Evolutionary conservation across 805 yeast species (phyloP), one percentile per base, ranked within the genome.

Genomic region (Yarrowia divulgata): DNA sequence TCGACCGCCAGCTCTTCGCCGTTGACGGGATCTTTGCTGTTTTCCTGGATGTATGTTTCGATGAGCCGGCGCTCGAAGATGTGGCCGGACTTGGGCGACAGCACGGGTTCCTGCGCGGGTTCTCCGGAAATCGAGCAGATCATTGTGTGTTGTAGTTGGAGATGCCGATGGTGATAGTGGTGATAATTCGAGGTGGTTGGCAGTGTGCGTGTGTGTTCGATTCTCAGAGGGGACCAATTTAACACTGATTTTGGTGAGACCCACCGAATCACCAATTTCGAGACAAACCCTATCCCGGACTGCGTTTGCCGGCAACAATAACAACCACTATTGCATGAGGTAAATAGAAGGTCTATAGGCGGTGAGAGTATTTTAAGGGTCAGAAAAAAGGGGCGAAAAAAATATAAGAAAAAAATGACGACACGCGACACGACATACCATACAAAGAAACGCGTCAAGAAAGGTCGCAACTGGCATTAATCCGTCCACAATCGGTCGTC

Each of bases 21-120:
- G 16, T 85, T 83, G 23, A 93, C 80, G 1, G 98, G 98, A 76
- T 93, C 98, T 50, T 81, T 85, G 1, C 89, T 89, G 67, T 87
- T 81, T 58, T 90, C 85, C 8, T 84, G 75, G 12, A 93, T 81
- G 74, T 90, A 92, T 32, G 85, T 82, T 68, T 81, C 85, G 13
- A 93, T 80, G 58, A 90, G 80, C 14, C 81, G 74, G 71, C 81
- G 82, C 72, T 93, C 97, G 75, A 90, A 93, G 2, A 94, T 78
- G 57, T 85, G 80, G 10, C 90, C 90, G 69, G 93, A 88, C 71
- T 80, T 85, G 3, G 88, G 87, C 18, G 78, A 91, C 1, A 93
- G 79, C 9, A 91, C 97, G 0, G 98, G 94, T 45, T 81, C 81
- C n/a, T 75, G 77, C 7, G 93, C 85, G 0, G 84, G 85, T 71